These are phyloP conservation scores for Moesziomyces globuligerus DNA, from an alignment of 1,284 basidiomycete genomes.

Conservation along the genomic window DNA sequence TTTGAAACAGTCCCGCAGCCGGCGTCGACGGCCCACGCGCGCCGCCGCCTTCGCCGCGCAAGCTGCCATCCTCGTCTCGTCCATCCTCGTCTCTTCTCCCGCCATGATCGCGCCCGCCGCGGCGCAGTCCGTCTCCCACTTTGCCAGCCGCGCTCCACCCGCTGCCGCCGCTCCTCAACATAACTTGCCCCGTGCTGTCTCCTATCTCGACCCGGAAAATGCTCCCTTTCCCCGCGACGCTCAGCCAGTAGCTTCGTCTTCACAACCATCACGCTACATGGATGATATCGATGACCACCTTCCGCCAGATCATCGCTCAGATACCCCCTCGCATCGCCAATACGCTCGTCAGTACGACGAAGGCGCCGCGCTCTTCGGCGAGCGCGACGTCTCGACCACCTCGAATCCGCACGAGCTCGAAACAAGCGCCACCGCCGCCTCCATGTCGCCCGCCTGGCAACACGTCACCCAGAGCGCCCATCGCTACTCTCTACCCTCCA, in stretches of 20 bases:
- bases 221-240: too few species aligned
- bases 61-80: slow-evolving; percentile 45
- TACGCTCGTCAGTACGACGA: slow-evolving; percentile 27
- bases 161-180: background rate
- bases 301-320: background rate
- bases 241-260: background rate
- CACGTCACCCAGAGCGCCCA: slow-evolving; percentile 11
- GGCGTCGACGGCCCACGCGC: slow-evolving; percentile 10
- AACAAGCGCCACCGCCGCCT: background rate
- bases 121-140: slow-evolving; percentile 3
- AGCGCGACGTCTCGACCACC: slow-evolving; percentile 17
- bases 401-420: slow-evolving; percentile 3
- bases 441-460: background rate
- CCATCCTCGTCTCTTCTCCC: slow-evolving; percentile 42
- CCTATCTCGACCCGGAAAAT: too few species aligned
- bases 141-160: background rate
- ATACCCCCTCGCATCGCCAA: slow-evolving; percentile 15
- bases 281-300: slow-evolving; percentile 27
- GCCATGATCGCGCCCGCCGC: slow-evolving; percentile 30
- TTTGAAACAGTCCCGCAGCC: too few species aligned
- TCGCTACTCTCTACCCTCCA: slow-evolving; percentile 44
- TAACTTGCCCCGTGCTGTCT: background rate
- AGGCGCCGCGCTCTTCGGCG: slow-evolving; percentile 18
- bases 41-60: slow-evolving; percentile 18
- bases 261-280: background rate